Evolutionary conservation across 805 yeast species (phyloP).

Genomic region (Sungouiella blattae): DNA sequence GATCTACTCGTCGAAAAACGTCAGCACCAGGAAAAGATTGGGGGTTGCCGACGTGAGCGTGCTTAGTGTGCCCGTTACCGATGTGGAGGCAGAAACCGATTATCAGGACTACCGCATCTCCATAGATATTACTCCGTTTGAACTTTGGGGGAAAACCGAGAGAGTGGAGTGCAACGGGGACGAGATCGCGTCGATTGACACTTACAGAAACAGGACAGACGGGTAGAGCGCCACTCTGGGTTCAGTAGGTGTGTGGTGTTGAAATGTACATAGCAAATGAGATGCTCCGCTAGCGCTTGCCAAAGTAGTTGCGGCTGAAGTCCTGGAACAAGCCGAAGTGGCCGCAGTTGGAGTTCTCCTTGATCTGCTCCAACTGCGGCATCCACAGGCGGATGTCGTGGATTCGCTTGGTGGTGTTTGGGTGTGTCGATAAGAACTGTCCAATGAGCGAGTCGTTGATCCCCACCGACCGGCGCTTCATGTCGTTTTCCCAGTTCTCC

Average conservation of each 20-base stretch:
- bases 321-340: slow-evolving; percentile 14
- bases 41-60: slow-evolving; percentile 34
- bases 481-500: slow-evolving; percentile 39
- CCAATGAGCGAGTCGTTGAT: slow-evolving; percentile 30
- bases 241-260: too few species aligned
- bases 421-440: slow-evolving; percentile 85
- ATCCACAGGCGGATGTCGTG: slow-evolving; percentile 66
- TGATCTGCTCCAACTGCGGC: slow-evolving; percentile 48
- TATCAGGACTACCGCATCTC: slow-evolving; percentile 16
- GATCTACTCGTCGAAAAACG: slow-evolving; percentile 21
- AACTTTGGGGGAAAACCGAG: background rate
- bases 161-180: too few species aligned
- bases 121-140: slow-evolving; percentile 18
- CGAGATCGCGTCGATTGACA: too few species aligned
- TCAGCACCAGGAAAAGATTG: slow-evolving; percentile 17
- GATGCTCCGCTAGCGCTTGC: slow-evolving; percentile 1
- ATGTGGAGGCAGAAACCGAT: background rate
- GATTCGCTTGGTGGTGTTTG: slow-evolving; percentile 73
- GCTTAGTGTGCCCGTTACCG: slow-evolving; percentile 16
- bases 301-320: slow-evolving; percentile 13
- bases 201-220: too few species aligned
- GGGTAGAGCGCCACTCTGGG: background rate
- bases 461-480: slow-evolving; percentile 12
- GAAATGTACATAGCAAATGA: background rate
- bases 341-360: slow-evolving; percentile 41